Base-by-base conservation (phyloP, 225 moss, liverwort and hornwort genomes). In the Physcomitrium patens region DNA sequence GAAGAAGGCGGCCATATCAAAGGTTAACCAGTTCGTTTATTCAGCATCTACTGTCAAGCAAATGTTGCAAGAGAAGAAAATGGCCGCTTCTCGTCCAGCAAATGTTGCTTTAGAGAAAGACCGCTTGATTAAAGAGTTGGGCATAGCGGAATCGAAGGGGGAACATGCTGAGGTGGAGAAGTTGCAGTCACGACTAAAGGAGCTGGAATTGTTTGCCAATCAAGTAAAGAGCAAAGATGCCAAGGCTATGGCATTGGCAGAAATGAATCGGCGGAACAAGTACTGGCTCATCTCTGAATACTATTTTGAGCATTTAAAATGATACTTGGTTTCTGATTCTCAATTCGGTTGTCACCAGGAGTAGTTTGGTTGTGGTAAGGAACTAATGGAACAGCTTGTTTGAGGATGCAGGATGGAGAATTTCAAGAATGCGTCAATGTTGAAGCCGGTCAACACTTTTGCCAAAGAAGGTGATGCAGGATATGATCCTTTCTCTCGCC, bases 391-490 rank as follows among this genome's bases (percentile, higher is more conserved):
- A 72, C 31, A 44, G 41, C 9, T 14, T 64, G 20, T 80, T 64
- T 70, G 75, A 67, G 70, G 28, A 75, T 83, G 73, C 81, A 89
- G 91, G 78, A 92, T 90, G 74, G 99, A 99, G 71, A 99, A 99
- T 79, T 99, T 99, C 68, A 95, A 93, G 77, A 99, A 99, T 70
- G 99, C 99, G 16, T 99, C 99, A 8, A 91, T 93, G 77, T 61
- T 90, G 75, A 99, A 99, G 80, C 95, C 99, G 49, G 95, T 93
- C 0, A 99, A 99, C 70, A 89, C 86, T 37, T 93, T 93, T 80
- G 99, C 99, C 9, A 99, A 95, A 84, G 99, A 91, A 71, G 99
- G 99, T 45, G 99, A 99, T 79, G 99, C 93, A 76, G 99, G 99
- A 5, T 99, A 99, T 72, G 99, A 99, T 82, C 99, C 99, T 59